Conservation (phyloP, 116 monocot genomes). For the Cymodocea nodosa region DNA sequence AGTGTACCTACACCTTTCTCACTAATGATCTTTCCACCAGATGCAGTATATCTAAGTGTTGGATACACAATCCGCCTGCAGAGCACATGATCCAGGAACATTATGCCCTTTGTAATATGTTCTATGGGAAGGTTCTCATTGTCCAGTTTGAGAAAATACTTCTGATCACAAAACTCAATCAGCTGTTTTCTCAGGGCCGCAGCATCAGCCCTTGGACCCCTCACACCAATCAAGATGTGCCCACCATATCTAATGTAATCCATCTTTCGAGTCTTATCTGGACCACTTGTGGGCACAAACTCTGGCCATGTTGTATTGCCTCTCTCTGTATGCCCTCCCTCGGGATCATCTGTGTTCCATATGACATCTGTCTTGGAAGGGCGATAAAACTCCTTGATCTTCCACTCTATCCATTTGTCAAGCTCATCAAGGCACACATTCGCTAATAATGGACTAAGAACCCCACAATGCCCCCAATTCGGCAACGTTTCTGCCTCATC, state of each 20-base stretch:
- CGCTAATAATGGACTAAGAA: slow-evolving; percentile 66
- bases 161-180: slow-evolving; percentile 70
- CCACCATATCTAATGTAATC: slow-evolving; percentile 89
- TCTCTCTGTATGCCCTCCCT: slow-evolving; percentile 35
- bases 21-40: slow-evolving; percentile 95
- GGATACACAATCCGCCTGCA: slow-evolving; percentile 89
- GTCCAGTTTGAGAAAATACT: slow-evolving; percentile 70
- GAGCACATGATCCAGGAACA: slow-evolving; percentile 90
- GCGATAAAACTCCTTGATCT: slow-evolving; percentile 69
- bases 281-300: slow-evolving; percentile 93
- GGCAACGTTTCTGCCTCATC: slow-evolving; percentile 77
- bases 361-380: slow-evolving; percentile 85
- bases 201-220: slow-evolving; percentile 89
- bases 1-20: slow-evolving; percentile 97
- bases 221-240: slow-evolving; percentile 61
- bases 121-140: slow-evolving; percentile 82
- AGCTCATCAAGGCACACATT: slow-evolving; percentile 78
- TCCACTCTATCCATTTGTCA: slow-evolving; percentile 88
- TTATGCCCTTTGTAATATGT: slow-evolving; percentile 93
- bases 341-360: slow-evolving; percentile 42
- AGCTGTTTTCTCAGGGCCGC: slow-evolving; percentile 71
- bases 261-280: slow-evolving; percentile 92
- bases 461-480: slow-evolving; percentile 88
- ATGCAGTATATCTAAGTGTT: slow-evolving; percentile 81
- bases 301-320: slow-evolving; percentile 97